Base-by-base conservation (phyloP, 2,329 filamentous ascomycete species). In the Elsinoe necatrix region DNA sequence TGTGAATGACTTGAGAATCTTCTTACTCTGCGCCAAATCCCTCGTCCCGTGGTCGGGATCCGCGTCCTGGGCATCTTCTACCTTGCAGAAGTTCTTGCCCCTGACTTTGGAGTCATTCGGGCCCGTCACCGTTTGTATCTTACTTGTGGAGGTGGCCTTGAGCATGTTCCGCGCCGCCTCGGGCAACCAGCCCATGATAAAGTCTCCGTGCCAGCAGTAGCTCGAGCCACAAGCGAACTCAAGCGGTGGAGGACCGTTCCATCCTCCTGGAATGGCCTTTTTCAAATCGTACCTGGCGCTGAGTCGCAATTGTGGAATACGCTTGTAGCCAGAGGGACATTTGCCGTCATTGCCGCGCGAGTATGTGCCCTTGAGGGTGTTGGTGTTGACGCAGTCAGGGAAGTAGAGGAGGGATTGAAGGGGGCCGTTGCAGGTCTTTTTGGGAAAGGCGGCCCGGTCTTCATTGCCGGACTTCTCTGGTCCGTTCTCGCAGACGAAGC, bases 271-370 rank as follows among this genome's bases (percentile, higher is more conserved):
- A 4, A 77, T 61, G 0, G 64, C 65, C 42, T 71, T 71, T 54
- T 73, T 70, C 5, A 75, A 63, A 57, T 77, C 75, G 63, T 75
- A 77, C 35, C 75, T 72, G 57, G 76, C 72, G 43, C 69, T 72
- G 67, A 77, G 76, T 50, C 75, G 72, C 4, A 77, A 70, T 61
- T 74, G 73, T 3, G 74, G 73, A 67, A 77, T 77, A 3, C 68
- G 66, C 62, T 74, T 74, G 68, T 72, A 75, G 57, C 70, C 72
- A 9, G 61, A 58, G 1, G 75, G 75, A 59, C 75, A 77, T 23
- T 64, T 63, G 16, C 51, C 34, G 21, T 20, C 41, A 20, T 45
- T 45, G 20, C 23, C 41, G 16, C 41, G 16, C 1, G 51, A 41
- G 64, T 73, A 72, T 1, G 61, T 67, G 1, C 63, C 66, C 55